Evolutionary conservation across 2,329 filamentous ascomycete species (phyloP).

Genomic region (Penicillium sp.): DNA sequence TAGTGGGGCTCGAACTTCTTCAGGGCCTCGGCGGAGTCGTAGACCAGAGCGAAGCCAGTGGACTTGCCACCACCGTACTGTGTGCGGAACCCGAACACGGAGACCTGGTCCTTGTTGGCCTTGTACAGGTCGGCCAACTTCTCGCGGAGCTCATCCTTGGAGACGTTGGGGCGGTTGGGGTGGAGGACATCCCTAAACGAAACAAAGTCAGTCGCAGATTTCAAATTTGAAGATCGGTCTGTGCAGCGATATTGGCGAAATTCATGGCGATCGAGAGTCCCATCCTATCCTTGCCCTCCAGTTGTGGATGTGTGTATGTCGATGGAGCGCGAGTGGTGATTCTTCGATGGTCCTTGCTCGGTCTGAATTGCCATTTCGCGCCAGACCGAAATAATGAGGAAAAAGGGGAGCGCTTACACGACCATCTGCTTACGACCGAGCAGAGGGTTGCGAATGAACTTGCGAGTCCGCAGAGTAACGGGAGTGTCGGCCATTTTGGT

Average conservation of each 20-base stretch:
- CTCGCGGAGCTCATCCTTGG: slow-evolving; percentile 95
- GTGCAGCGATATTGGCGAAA: neutral
- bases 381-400: slow-evolving; percentile 10
- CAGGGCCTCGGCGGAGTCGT: slow-evolving; percentile 96
- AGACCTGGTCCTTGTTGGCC: slow-evolving; percentile 95
- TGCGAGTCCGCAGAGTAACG: slow-evolving; percentile 93
- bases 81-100: slow-evolving; percentile 96
- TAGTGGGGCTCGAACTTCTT: slow-evolving; percentile 99
- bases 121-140: slow-evolving; percentile 98
- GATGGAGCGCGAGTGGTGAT: neutral
- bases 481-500: slow-evolving; percentile 77
- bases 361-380: slow-evolving; percentile 1
- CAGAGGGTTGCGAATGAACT: slow-evolving; percentile 99
- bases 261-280: neutral
- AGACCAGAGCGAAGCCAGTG: slow-evolving; percentile 97
- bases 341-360: neutral
- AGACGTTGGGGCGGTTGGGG: slow-evolving; percentile 96
- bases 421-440: slow-evolving; percentile 99
- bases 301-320: neutral
- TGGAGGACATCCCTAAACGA: slow-evolving; percentile 90
- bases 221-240: slow-evolving; percentile 1
- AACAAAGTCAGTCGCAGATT: slow-evolving; percentile 23
- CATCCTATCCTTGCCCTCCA: neutral
- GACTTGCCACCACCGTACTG: slow-evolving; percentile 99
- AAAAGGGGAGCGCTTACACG: slow-evolving; percentile 69